Base-by-base conservation (phyloP, 2,329 filamentous ascomycete genomes). In the Aspergillus nomiae region DNA sequence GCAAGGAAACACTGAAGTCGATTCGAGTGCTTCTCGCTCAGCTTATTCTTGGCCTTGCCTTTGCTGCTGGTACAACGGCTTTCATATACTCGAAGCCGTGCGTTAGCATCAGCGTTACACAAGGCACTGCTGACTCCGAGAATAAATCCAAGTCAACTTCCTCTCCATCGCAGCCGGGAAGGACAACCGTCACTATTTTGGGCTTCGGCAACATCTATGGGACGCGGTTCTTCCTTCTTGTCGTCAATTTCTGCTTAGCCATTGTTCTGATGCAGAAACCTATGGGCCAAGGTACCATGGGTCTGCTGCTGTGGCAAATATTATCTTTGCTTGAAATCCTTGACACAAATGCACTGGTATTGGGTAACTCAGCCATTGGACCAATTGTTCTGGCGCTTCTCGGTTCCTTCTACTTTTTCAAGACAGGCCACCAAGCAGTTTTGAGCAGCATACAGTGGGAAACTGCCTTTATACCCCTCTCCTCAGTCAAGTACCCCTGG, bases 171-270 rank as follows among this genome's bases (percentile, higher is more conserved):
- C 68, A 74, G 77, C 65, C 70, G 57, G 63, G 65, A 65, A 74
- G 78, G 60, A 82, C 77, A 26, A 79, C 82, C 5, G 87, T 97
- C 63, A 91, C 90, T 36, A 90, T 97, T 63, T 85, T 96, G 21
- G 95, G 95, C 51, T 98, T 96, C 78, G 91, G 90, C 67, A 99
- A 99, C 73, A 88, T 92, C n/a, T 90, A 97, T 73, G 95, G 95
- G 62, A 90, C 92, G 1, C 90, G 94, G 32, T 98, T 96, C 78
- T 89, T 97, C 68, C 83, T 98, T 38, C 85, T 98, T 8, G 86
- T 93, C 3, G 83, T 92, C 68, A 92, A 94, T 74, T 88, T 96
- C 77, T 84, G 92, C 30, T 84, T 92, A 10, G 90, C 89, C 0
- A 87, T 93, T 62, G 86, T 92, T 59, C 84, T 97, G 9, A 85